Evolutionary conservation across 495 filamentous ascomycete genomes (phyloP).

Genomic region (Chaetomium tenue): DNA sequence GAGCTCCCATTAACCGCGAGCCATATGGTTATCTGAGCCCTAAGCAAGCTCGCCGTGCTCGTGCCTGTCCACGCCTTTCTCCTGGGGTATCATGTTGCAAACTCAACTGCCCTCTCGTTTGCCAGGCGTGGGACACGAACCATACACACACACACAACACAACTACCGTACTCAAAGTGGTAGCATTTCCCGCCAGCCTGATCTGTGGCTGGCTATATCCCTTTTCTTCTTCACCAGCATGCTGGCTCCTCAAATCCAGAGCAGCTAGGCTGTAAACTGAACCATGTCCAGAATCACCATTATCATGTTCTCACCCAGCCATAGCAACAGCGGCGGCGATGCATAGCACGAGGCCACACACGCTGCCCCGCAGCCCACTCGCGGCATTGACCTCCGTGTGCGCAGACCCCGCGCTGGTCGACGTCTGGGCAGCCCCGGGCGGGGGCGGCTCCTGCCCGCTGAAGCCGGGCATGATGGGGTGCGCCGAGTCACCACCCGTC

Average conservation of each 20-base stretch:
- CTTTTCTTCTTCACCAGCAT: no score
- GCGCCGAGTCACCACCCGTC: not conserved
- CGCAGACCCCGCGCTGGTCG: conserved; percentile 4
- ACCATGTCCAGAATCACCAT: no score
- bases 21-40: conserved; percentile 12
- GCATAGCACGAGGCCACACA: conserved; percentile 22
- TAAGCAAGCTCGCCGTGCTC: conserved; percentile 7
- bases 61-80: conserved; percentile 13
- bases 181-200: no score
- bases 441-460: conserved; percentile 23
- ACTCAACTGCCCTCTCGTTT: not conserved
- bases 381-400: conserved; percentile 23
- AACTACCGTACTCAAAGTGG: not conserved
- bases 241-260: no score
- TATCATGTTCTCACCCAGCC: not conserved
- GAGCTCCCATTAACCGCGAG: not conserved
- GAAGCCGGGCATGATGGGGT: conserved; percentile 21
- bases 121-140: not conserved
- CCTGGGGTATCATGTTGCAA: conserved; percentile 14
- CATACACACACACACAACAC: not conserved
- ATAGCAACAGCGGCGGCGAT: conserved; percentile 17
- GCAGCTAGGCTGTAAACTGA: no score
- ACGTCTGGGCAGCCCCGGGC: conserved; percentile 17
- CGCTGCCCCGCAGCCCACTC: conserved; percentile 21
- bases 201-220: no score